Percentiles rank a stretch among this genome's conserved stretches.
These are phyloP conservation scores for Populus euphratica DNA, from an alignment of 345 rosid genomes.

Conservation along the genomic window DNA sequence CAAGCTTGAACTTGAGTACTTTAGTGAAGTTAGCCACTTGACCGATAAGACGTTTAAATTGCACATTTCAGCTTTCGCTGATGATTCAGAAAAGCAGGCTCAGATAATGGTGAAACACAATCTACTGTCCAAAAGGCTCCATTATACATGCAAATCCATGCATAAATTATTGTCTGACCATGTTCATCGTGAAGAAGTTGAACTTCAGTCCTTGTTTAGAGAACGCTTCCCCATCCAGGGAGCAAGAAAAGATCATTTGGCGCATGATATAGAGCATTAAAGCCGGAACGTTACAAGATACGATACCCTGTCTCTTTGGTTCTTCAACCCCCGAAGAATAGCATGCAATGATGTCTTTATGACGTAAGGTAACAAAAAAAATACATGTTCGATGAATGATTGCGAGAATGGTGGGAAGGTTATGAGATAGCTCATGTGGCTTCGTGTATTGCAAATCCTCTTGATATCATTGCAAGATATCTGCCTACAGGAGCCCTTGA, in stretches of 20 bases:
- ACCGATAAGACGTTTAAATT: constrained; percentile 56
- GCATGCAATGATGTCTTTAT: constrained; percentile 47
- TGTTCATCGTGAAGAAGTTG: constrained; percentile 61
- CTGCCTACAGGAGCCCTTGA: constrained; percentile 40
- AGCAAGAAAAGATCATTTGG: constrained; percentile 71
- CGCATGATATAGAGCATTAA: constrained; percentile 65
- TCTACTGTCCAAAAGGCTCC: constrained; percentile 56
- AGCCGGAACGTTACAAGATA: constrained; percentile 64
- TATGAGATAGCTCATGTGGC: constrained; percentile 31
- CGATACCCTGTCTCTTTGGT: constrained; percentile 76
- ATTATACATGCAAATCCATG: constrained; percentile 53
- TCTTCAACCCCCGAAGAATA: constrained; percentile 61
- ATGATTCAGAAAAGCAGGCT: constrained; percentile 22
- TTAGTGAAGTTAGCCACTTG: constrained; percentile 49
- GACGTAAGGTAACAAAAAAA: constrained; percentile 61
- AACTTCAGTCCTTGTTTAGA: constrained; percentile 67
- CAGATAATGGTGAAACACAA: constrained; percentile 29
- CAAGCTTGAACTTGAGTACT: constrained; percentile 47
- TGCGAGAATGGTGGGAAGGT: constrained; percentile 81
- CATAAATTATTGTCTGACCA: constrained; percentile 66
- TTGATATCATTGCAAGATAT: constrained; percentile 59
- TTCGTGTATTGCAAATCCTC: constrained; percentile 40
- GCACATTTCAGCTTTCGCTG: constrained; percentile 27
- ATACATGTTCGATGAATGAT: constrained; percentile 74
- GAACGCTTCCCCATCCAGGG: constrained; percentile 52